These are phyloP conservation scores for Neospermospora avenae DNA, from an alignment of 2,329 filamentous ascomycete genomes.

Conservation along the genomic window DNA sequence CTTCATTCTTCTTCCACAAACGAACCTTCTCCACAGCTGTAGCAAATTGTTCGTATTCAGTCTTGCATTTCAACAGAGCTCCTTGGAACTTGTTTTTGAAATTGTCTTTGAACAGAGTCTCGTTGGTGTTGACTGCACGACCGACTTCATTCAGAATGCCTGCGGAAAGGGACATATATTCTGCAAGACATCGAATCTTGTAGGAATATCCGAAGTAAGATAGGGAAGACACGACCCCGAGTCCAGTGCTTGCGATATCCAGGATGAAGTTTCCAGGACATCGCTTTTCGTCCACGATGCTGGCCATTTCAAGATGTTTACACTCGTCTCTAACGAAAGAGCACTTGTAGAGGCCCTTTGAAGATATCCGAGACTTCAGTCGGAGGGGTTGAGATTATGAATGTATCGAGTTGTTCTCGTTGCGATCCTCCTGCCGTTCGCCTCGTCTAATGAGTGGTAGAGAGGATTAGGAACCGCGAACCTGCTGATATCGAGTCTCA, in stretches of 20 bases:
- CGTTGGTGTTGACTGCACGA: conserved; percentile 9
- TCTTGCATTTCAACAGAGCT: conserved; percentile 7
- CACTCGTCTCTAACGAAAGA: too few species aligned
- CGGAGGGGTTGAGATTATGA: too few species aligned
- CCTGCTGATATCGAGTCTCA: too few species aligned
- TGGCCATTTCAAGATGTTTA: too few species aligned
- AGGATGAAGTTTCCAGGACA: conserved; percentile 13
- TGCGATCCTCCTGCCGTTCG: too few species aligned
- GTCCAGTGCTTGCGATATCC: conserved; percentile 5
- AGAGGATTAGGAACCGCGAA: too few species aligned
- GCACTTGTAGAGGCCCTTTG: too few species aligned
- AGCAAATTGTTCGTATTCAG: conserved; percentile 5
- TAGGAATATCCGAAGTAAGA: not conserved
- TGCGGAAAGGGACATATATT: conserved; percentile 10
- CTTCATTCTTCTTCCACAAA: conserved; percentile 9
- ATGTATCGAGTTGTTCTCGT: too few species aligned
- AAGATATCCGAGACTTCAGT: too few species aligned
- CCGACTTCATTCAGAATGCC: conserved; percentile 5
- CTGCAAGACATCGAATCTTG: conserved; percentile 2
- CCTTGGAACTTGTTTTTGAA: conserved; percentile 6
- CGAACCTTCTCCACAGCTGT: conserved; percentile 7
- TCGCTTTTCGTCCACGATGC: conserved; percentile 3
- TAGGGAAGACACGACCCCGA: not conserved
- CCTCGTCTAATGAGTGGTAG: too few species aligned
- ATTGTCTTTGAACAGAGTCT: conserved; percentile 11